Evolutionary conservation across 2,329 filamentous ascomycete genomes (phyloP), one percentile per base, ranked within the genome.

Genomic region (Waltergamsia citrina): DNA sequence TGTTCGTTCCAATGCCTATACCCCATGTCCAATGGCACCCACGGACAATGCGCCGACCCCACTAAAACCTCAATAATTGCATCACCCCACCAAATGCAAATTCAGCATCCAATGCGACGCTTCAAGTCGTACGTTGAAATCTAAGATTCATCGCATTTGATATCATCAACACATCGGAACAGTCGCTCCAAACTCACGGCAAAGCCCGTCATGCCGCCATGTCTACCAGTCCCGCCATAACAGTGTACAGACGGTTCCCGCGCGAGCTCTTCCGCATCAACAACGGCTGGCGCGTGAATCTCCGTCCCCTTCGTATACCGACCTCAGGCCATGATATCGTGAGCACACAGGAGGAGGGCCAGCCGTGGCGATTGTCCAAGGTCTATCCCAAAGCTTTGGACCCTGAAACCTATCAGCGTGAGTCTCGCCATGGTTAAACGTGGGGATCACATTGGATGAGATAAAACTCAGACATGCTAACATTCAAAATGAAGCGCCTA

Each of bases 261-360:
- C 19, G 22, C 14, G 25, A 29, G 8, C 26, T 35, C 5, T 35
- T 35, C 33, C 33, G 33, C 33, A 7, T 35, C 18, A 35, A 35
- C 25, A 23, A 7, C 20, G 33, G 33, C 6, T 29, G 25, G 25
- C 33, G 24, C 8, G 19, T 35, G 16, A 14, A 22, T n/a, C 33
- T 35, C 9, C 33, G 25, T 11, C 33, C 31, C 21, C 7, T 3
- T 10, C 6, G 4, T 12, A 24, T 32, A 10, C 18, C 29, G 19
- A 16, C 15, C 19, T 24, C 32, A 10, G n/a, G n/a, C n/a, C 24
- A 29, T 21, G 33, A 35, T 15, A 29, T 35, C 18, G 15, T 11
- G 18, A 19, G 25, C 33, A 22, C 9, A n/a, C 25, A 21, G 14
- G 27, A 33, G 22, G 9, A 23, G 20, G n/a, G 16, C 5, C 3